Evolutionary conservation across 1,284 basidiomycete species (phyloP), one percentile per base, ranked within the genome.

Genomic region (Fistulina hepatica): DNA sequence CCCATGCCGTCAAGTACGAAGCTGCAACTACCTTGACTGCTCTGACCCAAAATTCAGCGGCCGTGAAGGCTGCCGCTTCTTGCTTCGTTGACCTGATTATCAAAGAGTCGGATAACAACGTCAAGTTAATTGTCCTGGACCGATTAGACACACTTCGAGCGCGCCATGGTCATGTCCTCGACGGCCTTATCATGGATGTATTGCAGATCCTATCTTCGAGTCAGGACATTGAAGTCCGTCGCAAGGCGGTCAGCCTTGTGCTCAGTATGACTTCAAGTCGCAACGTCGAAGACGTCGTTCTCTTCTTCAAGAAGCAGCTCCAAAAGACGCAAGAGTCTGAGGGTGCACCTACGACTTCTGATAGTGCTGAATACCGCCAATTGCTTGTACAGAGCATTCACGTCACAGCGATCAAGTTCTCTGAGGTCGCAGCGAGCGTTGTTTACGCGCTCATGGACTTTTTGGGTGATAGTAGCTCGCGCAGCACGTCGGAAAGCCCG

Each of bases 371-470:
- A 56, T 97, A 97, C 63, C 77, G 94, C 33, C 94, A 97, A 55
- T 72, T 98, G 2, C 76, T 99, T 45, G 97, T 99, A 50, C 93
- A 97, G 60, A 92, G 86, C 35, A 97, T 98, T 50, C 95, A 98
- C 58, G 74, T 95, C 36, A 94, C 90, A 52, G 94, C 94, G 6
- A 84, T 97, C 70, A 88, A 84, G 52, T 97, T 97, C 69, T 92
- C 90, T n/a, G 94, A 98, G 58, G 89, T 99, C 11, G 94, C 94
- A 3, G 86, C 88, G 4, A 92, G 84, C 48, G 94, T 98, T 33
- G 92, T 98, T 1, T 88, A 94, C 50, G 93, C 93, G 3, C 71
- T 99, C 37, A 95, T 98, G 90, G 92, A 97, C 54, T 98, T 98
- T 76, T 73, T 98, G 25, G 90, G 92, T 21, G 94, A 98, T 62